Base-by-base conservation (phyloP, 139 green algal species). In the Chlorella vulgaris region DNA sequence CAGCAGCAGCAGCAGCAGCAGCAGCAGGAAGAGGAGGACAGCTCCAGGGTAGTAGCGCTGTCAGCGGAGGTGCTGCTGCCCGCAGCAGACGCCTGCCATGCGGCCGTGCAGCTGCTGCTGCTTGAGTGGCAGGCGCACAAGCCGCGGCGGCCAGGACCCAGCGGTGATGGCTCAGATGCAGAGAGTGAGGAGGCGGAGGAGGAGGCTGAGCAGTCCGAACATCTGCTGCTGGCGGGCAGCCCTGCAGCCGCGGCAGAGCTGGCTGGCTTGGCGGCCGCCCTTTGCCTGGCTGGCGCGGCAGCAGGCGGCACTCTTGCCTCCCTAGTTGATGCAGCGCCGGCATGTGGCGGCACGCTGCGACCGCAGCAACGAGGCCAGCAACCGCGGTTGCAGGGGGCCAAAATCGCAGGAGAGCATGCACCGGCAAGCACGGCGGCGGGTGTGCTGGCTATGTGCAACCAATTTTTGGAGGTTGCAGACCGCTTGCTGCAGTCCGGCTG, bases 61-160 rank as follows among this genome's bases (percentile, higher is more conserved):
- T 8, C 53, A 35, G 73, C 53, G 10, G 73, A 79, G 0, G 36
- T 29, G 7, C 28, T 79, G 53, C 22, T 68, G 51, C 35, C 53
- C 5, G 73, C 53, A 18, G 73, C 53, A 19, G 73, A 79, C 7
- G 73, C 73, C 35, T 79, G 73, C 36, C 24, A 68, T 43, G 73
- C 73, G 8, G 50, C 73, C 35, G 68, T 79, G 24, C 73, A 79
- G 53, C 53, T 67, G 35, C 33, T 79, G 73, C 73, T 79, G 35
- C 22, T 51, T 7, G 73, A 79, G 73, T 21, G 35, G 55, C 55
- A 29, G 18, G 18, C 18, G 55, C 55, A n/a, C 33, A 50, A 79
- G 3, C 35, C 15, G 28, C 73, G 18, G 53, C 53, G 19, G 73
- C 73, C n/a, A 55, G 67, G 67, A 42, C 33, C 13, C 1, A 42